Evolutionary conservation across 106 monocot species (phyloP).

Genomic region (Xerophyta viscosa): DNA sequence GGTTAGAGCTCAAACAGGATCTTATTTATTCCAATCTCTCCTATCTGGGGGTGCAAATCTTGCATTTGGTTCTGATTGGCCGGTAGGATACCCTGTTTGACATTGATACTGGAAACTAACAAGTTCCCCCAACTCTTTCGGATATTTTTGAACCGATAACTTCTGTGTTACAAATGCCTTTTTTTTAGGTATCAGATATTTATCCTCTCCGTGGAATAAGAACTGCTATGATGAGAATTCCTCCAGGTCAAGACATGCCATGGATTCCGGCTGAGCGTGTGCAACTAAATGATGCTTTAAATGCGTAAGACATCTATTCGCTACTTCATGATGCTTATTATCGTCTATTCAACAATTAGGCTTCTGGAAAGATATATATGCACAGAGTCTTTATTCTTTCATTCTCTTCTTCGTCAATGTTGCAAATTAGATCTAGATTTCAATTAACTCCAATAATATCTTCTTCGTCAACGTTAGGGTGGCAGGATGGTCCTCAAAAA

Average conservation of each 20-base stretch:
- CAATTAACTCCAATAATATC: too few species aligned
- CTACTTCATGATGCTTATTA: too few species aligned
- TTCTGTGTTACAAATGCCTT: background rate
- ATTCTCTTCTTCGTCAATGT: too few species aligned
- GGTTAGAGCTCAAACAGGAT: conserved; percentile 44
- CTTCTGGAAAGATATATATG: too few species aligned
- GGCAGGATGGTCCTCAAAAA: too few species aligned
- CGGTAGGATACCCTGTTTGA: conserved; percentile 34
- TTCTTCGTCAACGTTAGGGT: too few species aligned
- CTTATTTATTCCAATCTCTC: conserved; percentile 77
- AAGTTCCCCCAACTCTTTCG: too few species aligned
- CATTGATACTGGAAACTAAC: too few species aligned
- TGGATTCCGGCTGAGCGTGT: conserved; percentile 79
- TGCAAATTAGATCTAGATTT: too few species aligned
- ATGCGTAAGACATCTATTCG: conserved; percentile 43
- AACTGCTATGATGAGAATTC: conserved; percentile 62
- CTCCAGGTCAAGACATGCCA: conserved; percentile 42
- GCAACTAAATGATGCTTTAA: conserved; percentile 58
- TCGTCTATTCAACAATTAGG: too few species aligned
- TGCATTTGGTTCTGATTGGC: conserved; percentile 98
- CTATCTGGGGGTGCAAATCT: conserved; percentile 35
- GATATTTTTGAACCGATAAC: too few species aligned
- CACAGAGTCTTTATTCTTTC: too few species aligned
- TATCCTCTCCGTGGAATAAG: conserved; percentile 61
- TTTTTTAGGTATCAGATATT: conserved; percentile 66